phyloP scores from a whole-genome alignment of 2,329 filamentous ascomycete species.

The Geoglossum cookeanum region DNA sequence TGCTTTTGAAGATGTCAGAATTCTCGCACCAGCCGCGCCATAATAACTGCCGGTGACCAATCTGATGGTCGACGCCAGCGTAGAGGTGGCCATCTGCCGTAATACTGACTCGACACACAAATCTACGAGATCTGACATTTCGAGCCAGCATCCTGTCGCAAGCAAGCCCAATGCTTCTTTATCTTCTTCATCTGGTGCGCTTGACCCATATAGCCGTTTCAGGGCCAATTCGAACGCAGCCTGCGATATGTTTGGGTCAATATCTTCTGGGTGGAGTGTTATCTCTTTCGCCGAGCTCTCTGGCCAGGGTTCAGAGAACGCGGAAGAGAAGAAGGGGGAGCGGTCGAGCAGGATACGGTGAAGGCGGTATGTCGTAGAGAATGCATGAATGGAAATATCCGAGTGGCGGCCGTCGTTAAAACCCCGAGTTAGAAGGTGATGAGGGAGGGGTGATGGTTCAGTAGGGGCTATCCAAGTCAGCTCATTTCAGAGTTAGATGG shows the following conservation, averaged over 20 bases:
- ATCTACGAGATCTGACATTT: slow-evolving; percentile 36
- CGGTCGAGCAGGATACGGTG: slow-evolving; percentile 36
- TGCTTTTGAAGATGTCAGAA: slow-evolving; percentile 35
- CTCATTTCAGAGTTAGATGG: not conserved
- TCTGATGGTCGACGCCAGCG: slow-evolving; percentile 29
- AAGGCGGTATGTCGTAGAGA: slow-evolving; percentile 31
- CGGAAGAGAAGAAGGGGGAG: slow-evolving; percentile 35
- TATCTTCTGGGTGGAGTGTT: slow-evolving; percentile 31
- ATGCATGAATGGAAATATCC: slow-evolving; percentile 34
- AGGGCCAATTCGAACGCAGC: slow-evolving; percentile 34
- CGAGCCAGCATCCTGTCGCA: slow-evolving; percentile 36
- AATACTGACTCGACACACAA: slow-evolving; percentile 33
- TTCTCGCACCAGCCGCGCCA: slow-evolving; percentile 33
- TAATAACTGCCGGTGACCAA: slow-evolving; percentile 37
- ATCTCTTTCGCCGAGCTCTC: slow-evolving; percentile 34
- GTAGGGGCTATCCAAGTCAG: slow-evolving; percentile 6
- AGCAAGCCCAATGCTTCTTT: slow-evolving; percentile 34
- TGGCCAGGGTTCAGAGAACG: slow-evolving; percentile 35
- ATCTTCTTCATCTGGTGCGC: slow-evolving; percentile 29
- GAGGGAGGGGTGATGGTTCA: slow-evolving; percentile 25
- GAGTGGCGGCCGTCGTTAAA: slow-evolving; percentile 32
- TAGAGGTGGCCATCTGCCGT: slow-evolving; percentile 32
- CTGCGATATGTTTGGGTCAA: slow-evolving; percentile 34
- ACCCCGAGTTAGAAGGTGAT: slow-evolving; percentile 33
- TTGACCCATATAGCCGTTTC: slow-evolving; percentile 33